Conservation (phyloP, 768 basidiomycete species). For the Erythrobasidium yunnanense region DNA sequence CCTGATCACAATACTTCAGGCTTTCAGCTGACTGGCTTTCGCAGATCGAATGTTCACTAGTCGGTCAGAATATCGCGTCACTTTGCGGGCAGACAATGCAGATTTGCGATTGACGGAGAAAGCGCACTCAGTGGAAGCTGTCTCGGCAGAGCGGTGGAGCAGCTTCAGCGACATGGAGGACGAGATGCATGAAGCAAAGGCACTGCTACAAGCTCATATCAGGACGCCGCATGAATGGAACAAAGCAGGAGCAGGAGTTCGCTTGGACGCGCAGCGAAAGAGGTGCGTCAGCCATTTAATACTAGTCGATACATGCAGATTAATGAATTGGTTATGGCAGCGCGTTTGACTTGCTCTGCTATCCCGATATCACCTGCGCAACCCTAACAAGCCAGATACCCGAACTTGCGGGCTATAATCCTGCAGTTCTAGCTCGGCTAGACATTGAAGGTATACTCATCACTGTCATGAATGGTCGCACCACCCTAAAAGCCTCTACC, state of each 20-base stretch:
- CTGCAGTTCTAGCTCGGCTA: slow-evolving; percentile 52
- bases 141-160: slow-evolving; percentile 46
- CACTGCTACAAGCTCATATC: slow-evolving; percentile 25
- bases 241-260: slow-evolving; percentile 44
- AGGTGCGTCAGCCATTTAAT: slow-evolving; percentile 41
- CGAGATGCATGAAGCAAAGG: slow-evolving; percentile 26
- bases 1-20: neutral
- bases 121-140: slow-evolving; percentile 48
- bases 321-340: slow-evolving; percentile 42
- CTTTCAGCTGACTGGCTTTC: neutral
- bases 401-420: slow-evolving; percentile 48
- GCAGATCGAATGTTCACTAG: slow-evolving; percentile 89
- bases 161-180: neutral
- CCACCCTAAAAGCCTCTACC: neutral
- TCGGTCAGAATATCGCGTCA: slow-evolving; percentile 79
- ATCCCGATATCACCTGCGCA: slow-evolving; percentile 49
- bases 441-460: slow-evolving; percentile 56
- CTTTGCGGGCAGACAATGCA: slow-evolving; percentile 76
- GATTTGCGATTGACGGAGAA: slow-evolving; percentile 69
- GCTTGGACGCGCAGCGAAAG: slow-evolving; percentile 46
- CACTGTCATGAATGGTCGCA: too few species aligned
- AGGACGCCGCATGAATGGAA: slow-evolving; percentile 33
- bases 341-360: slow-evolving; percentile 61
- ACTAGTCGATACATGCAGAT: neutral
- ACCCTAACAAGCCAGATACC: slow-evolving; percentile 48